These are phyloP conservation scores for Cladosporium austrohemisphaericum DNA, from an alignment of 2,329 filamentous ascomycete genomes.

Conservation along the genomic window DNA sequence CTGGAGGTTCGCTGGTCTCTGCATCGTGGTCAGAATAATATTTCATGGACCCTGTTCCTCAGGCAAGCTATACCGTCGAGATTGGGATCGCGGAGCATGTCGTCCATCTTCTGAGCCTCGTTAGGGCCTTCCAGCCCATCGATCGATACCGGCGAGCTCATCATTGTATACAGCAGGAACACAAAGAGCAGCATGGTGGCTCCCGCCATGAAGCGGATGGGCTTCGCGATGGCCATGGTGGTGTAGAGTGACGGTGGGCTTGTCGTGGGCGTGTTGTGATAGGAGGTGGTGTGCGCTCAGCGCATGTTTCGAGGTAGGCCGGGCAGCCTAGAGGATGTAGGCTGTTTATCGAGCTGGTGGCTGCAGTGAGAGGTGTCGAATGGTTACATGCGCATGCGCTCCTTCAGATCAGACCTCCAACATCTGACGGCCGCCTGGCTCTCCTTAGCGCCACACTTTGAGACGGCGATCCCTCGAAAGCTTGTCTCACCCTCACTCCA, in stretches of 20 bases:
- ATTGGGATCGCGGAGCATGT: constrained; percentile 77
- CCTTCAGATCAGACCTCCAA: neutral
- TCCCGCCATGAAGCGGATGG: constrained; percentile 73
- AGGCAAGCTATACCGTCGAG: constrained; percentile 66
- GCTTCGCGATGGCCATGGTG: constrained; percentile 79
- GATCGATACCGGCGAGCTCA: constrained; percentile 41
- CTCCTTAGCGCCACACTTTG: neutral
- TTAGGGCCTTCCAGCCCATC: constrained; percentile 23
- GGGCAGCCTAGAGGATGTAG: neutral
- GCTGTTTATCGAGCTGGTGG: too few relatives aligned
- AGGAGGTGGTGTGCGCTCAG: constrained; percentile 12
- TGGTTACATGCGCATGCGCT: neutral
- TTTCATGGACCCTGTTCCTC: neutral
- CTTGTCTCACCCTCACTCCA: too few relatives aligned
- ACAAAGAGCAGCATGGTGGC: constrained; percentile 69
- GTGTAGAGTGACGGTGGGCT: neutral
- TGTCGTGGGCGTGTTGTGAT: too few relatives aligned
- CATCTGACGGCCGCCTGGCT: neutral
- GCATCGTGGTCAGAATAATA: constrained; percentile 14
- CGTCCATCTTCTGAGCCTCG: constrained; percentile 44
- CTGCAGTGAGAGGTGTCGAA: neutral
- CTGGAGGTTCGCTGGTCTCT: constrained; percentile 83
- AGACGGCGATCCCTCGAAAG: too few relatives aligned
- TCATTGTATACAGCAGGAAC: constrained; percentile 74
- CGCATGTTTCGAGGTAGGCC: constrained; percentile 13